Conservation (phyloP, 768 basidiomycete species). For the Lanmaoa rubissima region DNA sequence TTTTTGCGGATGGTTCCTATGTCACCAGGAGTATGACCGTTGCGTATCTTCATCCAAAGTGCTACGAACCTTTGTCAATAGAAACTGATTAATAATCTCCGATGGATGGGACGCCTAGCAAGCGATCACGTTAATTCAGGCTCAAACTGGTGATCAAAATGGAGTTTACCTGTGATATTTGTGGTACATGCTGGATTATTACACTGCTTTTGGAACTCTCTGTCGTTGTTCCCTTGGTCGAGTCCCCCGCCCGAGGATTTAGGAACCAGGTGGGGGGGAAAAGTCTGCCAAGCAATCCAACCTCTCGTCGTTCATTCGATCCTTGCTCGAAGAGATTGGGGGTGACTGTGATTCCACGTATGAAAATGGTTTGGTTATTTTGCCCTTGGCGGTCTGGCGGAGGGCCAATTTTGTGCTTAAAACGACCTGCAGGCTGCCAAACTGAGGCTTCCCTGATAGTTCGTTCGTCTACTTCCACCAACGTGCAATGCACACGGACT, state of each 20-base stretch:
- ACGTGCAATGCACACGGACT: no score
- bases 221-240: neutral
- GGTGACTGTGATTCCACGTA: no score
- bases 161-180: neutral
- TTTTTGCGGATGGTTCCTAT: neutral
- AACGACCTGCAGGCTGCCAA: no score
- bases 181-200: neutral
- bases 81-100: neutral
- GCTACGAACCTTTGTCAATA: neutral
- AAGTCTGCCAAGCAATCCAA: no score
- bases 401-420: no score
- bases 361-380: no score
- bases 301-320: no score
- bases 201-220: neutral
- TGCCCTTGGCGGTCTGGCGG: no score
- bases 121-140: neutral
- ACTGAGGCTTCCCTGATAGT: no score
- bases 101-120: neutral
- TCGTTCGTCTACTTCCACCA: no score
- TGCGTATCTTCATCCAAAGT: neutral
- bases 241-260: neutral
- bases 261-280: no score
- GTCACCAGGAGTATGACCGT: neutral
- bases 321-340: no score
- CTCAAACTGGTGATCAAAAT: neutral